These are phyloP conservation scores for Quercus parvula DNA, from an alignment of 306 rosid species.

Conservation along the genomic window DNA sequence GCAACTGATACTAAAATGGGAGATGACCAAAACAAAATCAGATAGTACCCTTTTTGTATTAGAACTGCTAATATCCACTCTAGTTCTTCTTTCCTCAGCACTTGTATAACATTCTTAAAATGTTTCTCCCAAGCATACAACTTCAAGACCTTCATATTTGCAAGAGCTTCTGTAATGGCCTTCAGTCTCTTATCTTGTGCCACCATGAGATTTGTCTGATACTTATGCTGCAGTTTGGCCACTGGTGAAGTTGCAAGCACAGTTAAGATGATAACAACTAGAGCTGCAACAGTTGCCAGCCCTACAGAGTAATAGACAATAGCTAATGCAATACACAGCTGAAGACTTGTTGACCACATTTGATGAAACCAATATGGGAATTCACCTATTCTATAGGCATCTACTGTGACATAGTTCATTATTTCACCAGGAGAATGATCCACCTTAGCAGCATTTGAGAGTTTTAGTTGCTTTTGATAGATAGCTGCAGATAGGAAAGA, in stretches of 20 bases:
- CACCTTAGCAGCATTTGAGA: constrained; percentile 59
- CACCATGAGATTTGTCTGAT: constrained; percentile 18
- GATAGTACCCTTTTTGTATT: constrained; percentile 11
- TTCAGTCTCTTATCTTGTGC: constrained; percentile 27
- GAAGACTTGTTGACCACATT: constrained; percentile 30
- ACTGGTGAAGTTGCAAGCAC: constrained; percentile 19
- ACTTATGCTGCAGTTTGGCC: constrained; percentile 23
- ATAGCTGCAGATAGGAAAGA: constrained; percentile 62
- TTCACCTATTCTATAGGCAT: constrained; percentile 58
- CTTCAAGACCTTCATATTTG: constrained; percentile 36
- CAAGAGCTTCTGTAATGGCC: constrained; percentile 23
- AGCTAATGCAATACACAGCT: constrained; percentile 16
- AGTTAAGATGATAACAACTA: constrained; percentile 13
- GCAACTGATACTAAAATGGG: constrained; percentile 16
- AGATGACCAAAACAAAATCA: constrained; percentile 27
- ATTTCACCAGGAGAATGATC: constrained; percentile 74
- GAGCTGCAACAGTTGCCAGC: constrained; percentile 23
- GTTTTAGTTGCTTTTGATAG: constrained; percentile 48
- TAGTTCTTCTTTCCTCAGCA: constrained; percentile 20
- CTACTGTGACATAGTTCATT: constrained; percentile 77
- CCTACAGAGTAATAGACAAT: constrained; percentile 26
- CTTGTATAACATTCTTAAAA: constrained; percentile 18
- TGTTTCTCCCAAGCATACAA: constrained; percentile 35
- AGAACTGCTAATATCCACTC: constrained; percentile 7
- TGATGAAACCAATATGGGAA: constrained; percentile 24